These are phyloP conservation scores for Megacollybia marginata DNA, from an alignment of 768 basidiomycete species.

Conservation along the genomic window DNA sequence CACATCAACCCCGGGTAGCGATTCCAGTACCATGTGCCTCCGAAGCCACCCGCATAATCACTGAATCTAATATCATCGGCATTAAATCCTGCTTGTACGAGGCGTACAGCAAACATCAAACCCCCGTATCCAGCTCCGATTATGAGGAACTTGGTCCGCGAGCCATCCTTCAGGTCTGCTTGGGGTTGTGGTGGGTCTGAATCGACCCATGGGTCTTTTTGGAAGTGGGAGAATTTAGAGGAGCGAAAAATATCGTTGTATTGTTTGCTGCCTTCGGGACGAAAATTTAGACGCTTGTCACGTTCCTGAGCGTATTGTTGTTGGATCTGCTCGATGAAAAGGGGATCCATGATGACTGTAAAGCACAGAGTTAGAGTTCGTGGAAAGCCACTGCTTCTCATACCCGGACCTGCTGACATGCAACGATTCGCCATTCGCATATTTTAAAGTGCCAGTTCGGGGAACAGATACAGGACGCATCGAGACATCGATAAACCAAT, in stretches of 20 bases:
- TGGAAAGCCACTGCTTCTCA: too few relatives aligned
- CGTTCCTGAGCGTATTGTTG: constrained; percentile 7
- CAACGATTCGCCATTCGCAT: too few relatives aligned
- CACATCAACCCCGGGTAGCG: constrained; percentile 13
- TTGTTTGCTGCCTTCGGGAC: constrained; percentile 4
- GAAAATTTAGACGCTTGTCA: constrained; percentile 5
- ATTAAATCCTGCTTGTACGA: constrained; percentile 8
- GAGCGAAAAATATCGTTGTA: neutral
- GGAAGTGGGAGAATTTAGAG: neutral
- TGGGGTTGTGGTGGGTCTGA: neutral
- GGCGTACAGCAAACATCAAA: neutral
- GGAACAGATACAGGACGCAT: too few relatives aligned
- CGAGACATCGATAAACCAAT: too few relatives aligned
- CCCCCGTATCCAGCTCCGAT: neutral
- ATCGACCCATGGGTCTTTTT: neutral
- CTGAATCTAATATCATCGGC: constrained; percentile 7
- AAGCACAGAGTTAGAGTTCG: too few relatives aligned
- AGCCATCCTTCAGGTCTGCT: neutral
- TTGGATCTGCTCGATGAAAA: neutral
- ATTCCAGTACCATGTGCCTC: constrained; percentile 15
- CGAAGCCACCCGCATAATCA: constrained; percentile 11
- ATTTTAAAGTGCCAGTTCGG: too few relatives aligned
- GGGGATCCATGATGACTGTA: too few relatives aligned
- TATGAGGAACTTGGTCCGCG: neutral
- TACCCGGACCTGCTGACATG: too few relatives aligned